A percentile compares a stretch with the other conserved stretches of the same genome.
These are phyloP conservation scores for Quercus mongolica DNA, from an alignment of 306 rosid genomes.

Conservation along the genomic window DNA sequence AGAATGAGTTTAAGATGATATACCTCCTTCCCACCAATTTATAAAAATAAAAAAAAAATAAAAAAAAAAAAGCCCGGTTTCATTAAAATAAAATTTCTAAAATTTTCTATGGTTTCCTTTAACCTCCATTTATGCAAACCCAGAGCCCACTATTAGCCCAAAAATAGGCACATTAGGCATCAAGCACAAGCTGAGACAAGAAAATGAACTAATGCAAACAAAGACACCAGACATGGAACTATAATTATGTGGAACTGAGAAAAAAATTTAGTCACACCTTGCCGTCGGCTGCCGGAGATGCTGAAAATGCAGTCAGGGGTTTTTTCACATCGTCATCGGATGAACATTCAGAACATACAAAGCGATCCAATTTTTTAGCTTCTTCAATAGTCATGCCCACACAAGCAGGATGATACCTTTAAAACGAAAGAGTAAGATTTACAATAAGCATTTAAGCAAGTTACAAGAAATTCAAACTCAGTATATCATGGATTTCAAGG, in stretches of 20 bases:
- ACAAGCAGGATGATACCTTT: conserved; percentile 97
- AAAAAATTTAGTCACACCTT: conserved; percentile 46
- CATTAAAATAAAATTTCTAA: background rate
- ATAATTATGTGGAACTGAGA: background rate
- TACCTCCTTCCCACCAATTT: too few relatives aligned
- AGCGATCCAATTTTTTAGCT: conserved; percentile 78
- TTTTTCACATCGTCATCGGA: conserved; percentile 66
- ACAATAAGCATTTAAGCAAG: conserved; percentile 12
- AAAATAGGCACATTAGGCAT: background rate
- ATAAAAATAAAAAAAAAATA: background rate
- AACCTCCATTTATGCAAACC: background rate
- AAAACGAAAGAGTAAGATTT: conserved; percentile 25
- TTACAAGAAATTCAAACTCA: conserved; percentile 1
- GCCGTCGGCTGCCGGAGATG: conserved; percentile 49
- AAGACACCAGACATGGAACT: background rate
- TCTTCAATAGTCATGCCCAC: conserved; percentile 84
- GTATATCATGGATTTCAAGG: background rate
- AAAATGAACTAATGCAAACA: conserved; percentile 2
- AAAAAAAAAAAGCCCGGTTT: background rate
- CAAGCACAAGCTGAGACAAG: background rate
- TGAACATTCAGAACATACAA: conserved; percentile 82
- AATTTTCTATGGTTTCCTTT: background rate
- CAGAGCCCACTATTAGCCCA: background rate
- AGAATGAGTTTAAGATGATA: background rate
- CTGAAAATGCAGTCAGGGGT: conserved; percentile 42